Base-by-base conservation (phyloP, 2,329 filamentous ascomycete genomes). In the Alternaria viburni region DNA sequence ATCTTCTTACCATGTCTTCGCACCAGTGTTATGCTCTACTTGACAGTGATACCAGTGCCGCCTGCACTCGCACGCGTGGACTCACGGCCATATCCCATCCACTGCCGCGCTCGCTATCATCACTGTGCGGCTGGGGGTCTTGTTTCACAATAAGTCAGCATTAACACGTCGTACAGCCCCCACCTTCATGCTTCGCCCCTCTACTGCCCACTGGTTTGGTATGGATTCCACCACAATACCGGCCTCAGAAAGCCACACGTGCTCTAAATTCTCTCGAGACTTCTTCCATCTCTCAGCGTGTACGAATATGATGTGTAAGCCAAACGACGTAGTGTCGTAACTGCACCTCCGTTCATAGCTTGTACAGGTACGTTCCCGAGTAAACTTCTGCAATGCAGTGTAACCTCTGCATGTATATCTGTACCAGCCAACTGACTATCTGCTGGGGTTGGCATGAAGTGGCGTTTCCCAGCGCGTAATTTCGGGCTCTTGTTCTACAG, bases 381-480 rank as follows among this genome's bases (percentile, higher is more conserved):
- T 6, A 17, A 17, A n/a, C 6, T 12, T 49, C n/a, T 49, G n/a
- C 25, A 28, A 49, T 49, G 46, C 25, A 19, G 46, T 49, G 25
- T 17, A 49, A 49, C 46, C 9, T 28, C 46, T 13, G 46, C n/a
- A 49, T 49, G 25, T 49, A 15, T 26, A 12, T 49, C 11, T 13
- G 12, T 32, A 19, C 17, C 28, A 51, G 32, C 5, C 49, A 51
- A 36, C 12, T 19, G 6, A 59, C 61, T 54, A 15, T 17, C 43
- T 13, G 21, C 51, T 46, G 44, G 13, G 26, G 49, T 25, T 49
- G 11, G 26, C 43, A 60, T 50, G 15, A 56, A 45, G 46, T 54
- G 57, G 60, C 60, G 60, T 61, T 26, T 51, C 46, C 21, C 62
- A 51, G 47, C 54, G 57, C 54, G 58, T 26, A 54, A 45, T 41